Evolutionary conservation across 2,329 filamentous ascomycete genomes (phyloP), one percentile per base, ranked within the genome.

Genomic region (Phaeosphaeriaceae sp.): DNA sequence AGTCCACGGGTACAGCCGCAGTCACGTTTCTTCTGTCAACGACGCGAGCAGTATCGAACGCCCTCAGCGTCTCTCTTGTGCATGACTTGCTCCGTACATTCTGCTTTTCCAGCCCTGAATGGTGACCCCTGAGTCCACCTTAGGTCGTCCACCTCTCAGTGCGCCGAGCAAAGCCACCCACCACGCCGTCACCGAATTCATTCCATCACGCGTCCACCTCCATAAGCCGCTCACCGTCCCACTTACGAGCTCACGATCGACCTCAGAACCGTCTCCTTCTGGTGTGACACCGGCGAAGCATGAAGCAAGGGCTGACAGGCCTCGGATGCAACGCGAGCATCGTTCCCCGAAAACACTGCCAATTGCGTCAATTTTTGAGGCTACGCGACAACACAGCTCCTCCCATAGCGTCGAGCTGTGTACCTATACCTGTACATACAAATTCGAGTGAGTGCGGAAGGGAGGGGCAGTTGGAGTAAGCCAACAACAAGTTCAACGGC

Each of bases 21-120:
- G 17, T 26, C 44, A 47, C 44, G 44, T 47, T 47, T 47, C 44
- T 47, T 47, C 44, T 47, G 22, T 47, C 15, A 22, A 47, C 44
- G 44, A 47, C 44, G 23, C 44, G 23, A 26, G 23, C 23, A 17
- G 11, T 47, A 15, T 26, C 44, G n/a, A 47, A 17, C 23, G 44
- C 23, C 44, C 11, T 24, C 21, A 5, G 17, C 44, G 21, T 19
- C n/a, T 47, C 44, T 13, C 44, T 22, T 26, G 4, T 9, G 10
- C 23, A 23, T 47, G 3, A 23, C 15, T 24, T 23, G 44, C 23
- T n/a, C 11, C 8, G 44, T 47, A 13, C 44, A 23, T 47, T 7
- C 22, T 17, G 13, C 19, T 24, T 47, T 47, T 7, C 44, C 44
- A 47, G 35, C 15, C 15, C 35, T n/a, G 35, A 5, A 40, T 15